Base-by-base conservation (phyloP, 441 rosid genomes). In the Erodium texanum region DNA sequence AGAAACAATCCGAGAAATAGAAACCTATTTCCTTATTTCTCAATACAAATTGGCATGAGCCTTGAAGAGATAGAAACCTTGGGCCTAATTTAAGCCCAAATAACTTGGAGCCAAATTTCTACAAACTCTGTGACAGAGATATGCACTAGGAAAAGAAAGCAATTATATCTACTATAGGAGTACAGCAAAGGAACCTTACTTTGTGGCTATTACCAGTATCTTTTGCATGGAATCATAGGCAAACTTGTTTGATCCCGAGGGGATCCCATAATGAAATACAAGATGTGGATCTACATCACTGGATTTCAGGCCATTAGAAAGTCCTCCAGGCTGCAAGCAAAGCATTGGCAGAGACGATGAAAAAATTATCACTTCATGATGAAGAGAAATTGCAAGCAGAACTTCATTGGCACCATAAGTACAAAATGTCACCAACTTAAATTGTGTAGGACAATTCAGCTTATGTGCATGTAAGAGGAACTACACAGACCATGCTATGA, bases 201-300 rank as follows among this genome's bases (percentile, higher is more conserved):
- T 81, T 19, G 96, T 86, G 68, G 96, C 85, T 68, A 88, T 68
- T 9, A 96, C 99, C 62, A 93, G 88, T 64, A 87, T 81, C 70
- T 78, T 86, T 68, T 89, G 99, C 66, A 74, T 23, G 58, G 89
- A 73, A 70, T 93, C 92, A 70, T 82, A 89, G 70, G 96, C 90
- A 75, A 87, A 82, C 79, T 79, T 79, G 69, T 79, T 82, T 67
- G 87, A 85, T 66, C 89, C 87, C n/a, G 88, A 79, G 15, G 97
- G 97, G 74, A 93, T 78, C 70, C 99, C 99, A 72, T 89, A 85
- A 78, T 91, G 99, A 72, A 93, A 81, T 29, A 82, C 76, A 32
- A 88, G 61, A 64, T 81, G 85, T 62, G 97, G 97, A 20, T 91
- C 96, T 24, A 91, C 85, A 66, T 91, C 95, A 65, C 75, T 78